Conservation (phyloP, 805 yeast species). For the Sungouiella blattae region DNA sequence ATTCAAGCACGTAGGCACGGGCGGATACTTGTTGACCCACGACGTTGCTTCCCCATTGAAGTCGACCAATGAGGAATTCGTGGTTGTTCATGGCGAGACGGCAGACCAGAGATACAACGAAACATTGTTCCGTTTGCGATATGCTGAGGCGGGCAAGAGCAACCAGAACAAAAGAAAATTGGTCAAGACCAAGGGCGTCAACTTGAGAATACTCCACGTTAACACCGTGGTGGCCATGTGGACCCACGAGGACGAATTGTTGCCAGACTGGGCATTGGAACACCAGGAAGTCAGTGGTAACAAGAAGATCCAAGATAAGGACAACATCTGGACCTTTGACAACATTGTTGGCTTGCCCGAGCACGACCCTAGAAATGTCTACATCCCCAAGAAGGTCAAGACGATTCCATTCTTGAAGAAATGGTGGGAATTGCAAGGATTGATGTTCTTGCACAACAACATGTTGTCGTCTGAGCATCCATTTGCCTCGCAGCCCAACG, state of each 20-base stretch:
- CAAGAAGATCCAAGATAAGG: conserved; percentile 66
- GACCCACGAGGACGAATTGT: conserved; percentile 77
- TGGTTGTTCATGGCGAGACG: conserved; percentile 61
- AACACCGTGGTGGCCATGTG: conserved; percentile 91
- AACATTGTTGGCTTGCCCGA: conserved; percentile 53
- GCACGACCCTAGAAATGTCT: conserved; percentile 57
- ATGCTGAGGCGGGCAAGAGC: conserved; percentile 28
- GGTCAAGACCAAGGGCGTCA: conserved; percentile 67
- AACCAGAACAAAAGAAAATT: conserved; percentile 47
- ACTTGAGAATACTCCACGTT: conserved; percentile 71
- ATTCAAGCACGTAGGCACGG: conserved; percentile 75
- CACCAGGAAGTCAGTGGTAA: conserved; percentile 96
- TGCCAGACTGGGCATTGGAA: conserved; percentile 93
- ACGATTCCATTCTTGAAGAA: conserved; percentile 72
- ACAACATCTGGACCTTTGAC: conserved; percentile 76
- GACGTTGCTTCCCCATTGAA: conserved; percentile 93
- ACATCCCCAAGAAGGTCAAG: conserved; percentile 61
- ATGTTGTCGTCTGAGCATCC: conserved; percentile 86
- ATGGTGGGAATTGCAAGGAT: conserved; percentile 83
- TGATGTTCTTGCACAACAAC: conserved; percentile 92
- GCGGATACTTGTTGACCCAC: conserved; percentile 79
- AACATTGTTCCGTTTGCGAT: conserved; percentile 74
- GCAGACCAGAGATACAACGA: conserved; percentile 60
- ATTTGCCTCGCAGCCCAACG: conserved; percentile 85
- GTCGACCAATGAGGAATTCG: conserved; percentile 93